Conservation (phyloP, 192 early-diverging fungal genomes). For the Backusella circina region DNA sequence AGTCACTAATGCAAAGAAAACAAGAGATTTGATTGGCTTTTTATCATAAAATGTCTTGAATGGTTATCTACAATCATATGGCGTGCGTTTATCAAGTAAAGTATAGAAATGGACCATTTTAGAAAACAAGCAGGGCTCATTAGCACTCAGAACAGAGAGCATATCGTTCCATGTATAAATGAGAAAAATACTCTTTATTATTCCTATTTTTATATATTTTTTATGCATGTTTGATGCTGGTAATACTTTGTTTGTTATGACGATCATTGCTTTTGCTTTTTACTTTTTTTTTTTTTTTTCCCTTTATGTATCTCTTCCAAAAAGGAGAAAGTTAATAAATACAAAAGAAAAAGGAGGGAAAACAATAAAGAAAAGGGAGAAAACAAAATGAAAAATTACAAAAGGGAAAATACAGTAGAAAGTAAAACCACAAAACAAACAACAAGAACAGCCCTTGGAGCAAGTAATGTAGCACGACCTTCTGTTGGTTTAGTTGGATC, state of each 20-base stretch:
- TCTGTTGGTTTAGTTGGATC: slow-evolving; percentile 6
- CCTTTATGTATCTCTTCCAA: background rate
- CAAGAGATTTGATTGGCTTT: background rate
- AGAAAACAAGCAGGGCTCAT: no score
- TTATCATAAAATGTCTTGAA: background rate
- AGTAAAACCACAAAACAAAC: background rate
- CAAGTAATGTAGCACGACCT: background rate
- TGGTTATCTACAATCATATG: background rate
- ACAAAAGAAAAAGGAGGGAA: background rate
- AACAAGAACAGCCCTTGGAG: background rate
- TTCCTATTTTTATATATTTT: no score
- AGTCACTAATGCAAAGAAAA: background rate
- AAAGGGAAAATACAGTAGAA: background rate
- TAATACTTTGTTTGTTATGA: background rate
- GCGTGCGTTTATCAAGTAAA: background rate
- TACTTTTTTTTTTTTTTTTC: background rate
- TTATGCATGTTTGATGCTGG: background rate
- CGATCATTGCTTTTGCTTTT: background rate
- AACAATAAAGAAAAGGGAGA: background rate
- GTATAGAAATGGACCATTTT: no score
- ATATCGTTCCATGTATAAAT: no score
- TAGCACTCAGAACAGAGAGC: no score
- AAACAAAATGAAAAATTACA: background rate
- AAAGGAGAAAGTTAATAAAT: background rate
- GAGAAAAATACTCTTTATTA: background rate